Evolutionary conservation across 2,329 filamentous ascomycete species (phyloP), one percentile per base, ranked within the genome.

Genomic region (Ophiostoma australiae): DNA sequence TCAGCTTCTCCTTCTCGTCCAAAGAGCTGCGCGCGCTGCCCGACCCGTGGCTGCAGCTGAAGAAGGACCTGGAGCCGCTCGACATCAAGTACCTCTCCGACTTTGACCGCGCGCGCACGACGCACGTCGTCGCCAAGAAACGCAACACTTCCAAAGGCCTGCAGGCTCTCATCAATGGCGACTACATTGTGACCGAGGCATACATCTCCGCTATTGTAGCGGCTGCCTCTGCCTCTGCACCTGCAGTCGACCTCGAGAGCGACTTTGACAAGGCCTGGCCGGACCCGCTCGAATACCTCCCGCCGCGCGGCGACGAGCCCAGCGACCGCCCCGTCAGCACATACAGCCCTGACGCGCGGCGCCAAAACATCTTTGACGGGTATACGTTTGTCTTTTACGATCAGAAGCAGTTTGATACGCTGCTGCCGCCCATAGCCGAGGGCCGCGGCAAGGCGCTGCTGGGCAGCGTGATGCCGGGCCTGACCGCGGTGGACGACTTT

Each of bases 301-400:
- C 94, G 0, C 87, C 90, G 0, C 85, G 87, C 5, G 91, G 91
- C 1, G 89, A 89, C 68, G 94, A 98, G 78, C 91, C 91, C 0
- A 86, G 89, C 2, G 84, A 89, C 48, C 86, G 90, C 67, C 86
- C 89, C 0, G 82, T 87, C 11, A 85, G 87, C n/a, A 86, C 88
- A 15, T 94, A 97, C 77, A 83, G 85, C 8, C 94, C 95, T 0
- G 87, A 94, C 73, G 74, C 83, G 0, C 80, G 81, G 20, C 86
- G 95, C 27, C 81, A 82, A 8, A 87, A 89, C 37, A 84, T 99
- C 0, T 98, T 99, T 75, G 87, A 91, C 13, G 92, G 91, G 2
- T 95, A 94, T 76, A 94, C 90, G 0, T 97, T 98, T 77, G 84
- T 99, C 3, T 97, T 98, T 76, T 90, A 94, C 74, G 89, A 94